Base-by-base conservation (phyloP, 2,329 filamentous ascomycete species). In the Tolypocladium pustulatum region DNA sequence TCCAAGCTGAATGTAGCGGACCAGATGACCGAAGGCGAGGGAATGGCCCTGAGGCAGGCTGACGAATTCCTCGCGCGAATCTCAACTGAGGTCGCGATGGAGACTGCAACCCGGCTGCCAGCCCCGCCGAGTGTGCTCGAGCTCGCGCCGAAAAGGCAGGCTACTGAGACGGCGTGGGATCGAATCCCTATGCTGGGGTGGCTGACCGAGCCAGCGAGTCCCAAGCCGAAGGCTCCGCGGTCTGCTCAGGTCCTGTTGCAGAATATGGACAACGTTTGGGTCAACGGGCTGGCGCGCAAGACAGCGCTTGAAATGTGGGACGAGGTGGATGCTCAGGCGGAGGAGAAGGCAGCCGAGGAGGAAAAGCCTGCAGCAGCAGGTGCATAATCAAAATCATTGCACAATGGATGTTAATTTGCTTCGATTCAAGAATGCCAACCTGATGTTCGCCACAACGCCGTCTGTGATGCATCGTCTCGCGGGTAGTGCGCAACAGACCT, bases 291-390 rank as follows among this genome's bases (percentile, higher is more conserved):
- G n/a, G 22, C n/a, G 8, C 65, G 65, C 20, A 62, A 36, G 9
- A 67, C 62, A 12, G 67, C 68, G 15, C 57, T 72, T 12, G 66
- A 69, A 15, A 63, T 67, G 60, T 71, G 68, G 65, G 59, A 65
- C 2, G 56, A 55, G 4, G 4, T 37, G 25, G 56, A 60, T 37
- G 56, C 38, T 13, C 56, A 56, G 15, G 51, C 41, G 22, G 41
- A 12, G n/a, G 9, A 51, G 27, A 43, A 38, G 27, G 54, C n/a
- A 25, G 54, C 38, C 25, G 27, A 32, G 38, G 8, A 32, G 25
- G 36, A 56, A 51, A 53, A 51, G 17, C 4, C 15, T 32, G 27
- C 8, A 30, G 30, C 8, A 30, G 30, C 27, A 52, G 49, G 30
- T 13, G 10, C 49, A 34, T 22, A 22, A 46, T 32, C 46, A n/a